Base-by-base conservation (phyloP, 2,329 filamentous ascomycete genomes). In the Myriosclerotinia curreyana region DNA sequence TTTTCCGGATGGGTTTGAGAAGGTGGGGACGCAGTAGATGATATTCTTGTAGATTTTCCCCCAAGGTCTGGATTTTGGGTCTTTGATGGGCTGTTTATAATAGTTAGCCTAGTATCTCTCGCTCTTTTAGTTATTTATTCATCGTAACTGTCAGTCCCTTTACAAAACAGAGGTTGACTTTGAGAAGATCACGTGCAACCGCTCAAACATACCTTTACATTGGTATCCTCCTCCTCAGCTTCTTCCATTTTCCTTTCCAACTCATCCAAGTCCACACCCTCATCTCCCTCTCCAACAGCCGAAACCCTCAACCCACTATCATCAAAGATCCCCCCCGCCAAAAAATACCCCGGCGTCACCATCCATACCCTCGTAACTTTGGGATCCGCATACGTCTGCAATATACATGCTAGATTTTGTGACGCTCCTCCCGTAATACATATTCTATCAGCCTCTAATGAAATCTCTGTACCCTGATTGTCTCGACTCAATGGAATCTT, bases 21-120 rank as follows among this genome's bases (percentile, higher is more conserved):
- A 96, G 0, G 92, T 92, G 0, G 95, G 91, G 17, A 96, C 92
- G 40, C 86, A 85, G 75, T 98, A 98, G 70, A 99, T 88, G 70
- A 97, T 75, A 74, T 97, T 90, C 62, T 87, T 87, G 78, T 96
- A 98, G 63, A 91, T 83, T 72, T 96, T 96, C 48, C 86, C 83
- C 77, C 84, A 82, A 17, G 84, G 79, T 79, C 83, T 80, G 31
- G 63, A 79, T 79, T 83, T 80, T 31, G 62, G 52, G 20, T 66
- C 71, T 71, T 64, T 60, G 25, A 68, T 56, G 11, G 68, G 55
- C 66, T 69, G 51, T 63, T 5, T 22, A 40, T 7, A 12, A 20
- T 36, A 1, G 9, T 62, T 55, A 62, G 60, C 50, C 5, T 31
- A 5, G 1, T 42, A n/a, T 34, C 51, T 22, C 15, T 44, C 11